Evolutionary conservation across 2,329 filamentous ascomycete species (phyloP).

Genomic region (Fusarium tjaetaba): DNA sequence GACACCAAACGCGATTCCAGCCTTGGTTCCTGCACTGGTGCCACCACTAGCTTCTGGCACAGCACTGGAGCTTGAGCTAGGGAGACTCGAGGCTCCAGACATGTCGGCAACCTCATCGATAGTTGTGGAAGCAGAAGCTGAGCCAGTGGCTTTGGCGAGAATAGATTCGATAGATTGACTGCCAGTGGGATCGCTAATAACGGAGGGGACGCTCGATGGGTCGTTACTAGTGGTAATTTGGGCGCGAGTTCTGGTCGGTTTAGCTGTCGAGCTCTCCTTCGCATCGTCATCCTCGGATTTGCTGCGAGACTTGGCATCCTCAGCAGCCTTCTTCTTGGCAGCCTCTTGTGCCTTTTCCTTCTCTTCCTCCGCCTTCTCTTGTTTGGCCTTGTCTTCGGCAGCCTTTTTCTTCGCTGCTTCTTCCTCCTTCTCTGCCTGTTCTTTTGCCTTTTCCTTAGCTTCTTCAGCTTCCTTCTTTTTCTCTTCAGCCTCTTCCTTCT

Average conservation of each 20-base stretch:
- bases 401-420: slow-evolving; percentile 16
- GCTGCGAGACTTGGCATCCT: slow-evolving; percentile 25
- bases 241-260: slow-evolving; percentile 32
- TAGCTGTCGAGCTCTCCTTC: slow-evolving; percentile 24
- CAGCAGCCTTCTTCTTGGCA: slow-evolving; percentile 23
- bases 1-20: slow-evolving; percentile 86
- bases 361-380: slow-evolving; percentile 27
- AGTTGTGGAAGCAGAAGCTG: slow-evolving; percentile 17
- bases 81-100: slow-evolving; percentile 28
- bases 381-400: slow-evolving; percentile 15
- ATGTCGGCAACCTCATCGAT: slow-evolving; percentile 30
- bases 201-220: slow-evolving; percentile 37
- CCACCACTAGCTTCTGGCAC: slow-evolving; percentile 37
- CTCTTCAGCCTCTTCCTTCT: slow-evolving; percentile 29
- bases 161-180: slow-evolving; percentile 41
- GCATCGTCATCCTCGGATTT: slow-evolving; percentile 13
- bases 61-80: slow-evolving; percentile 34
- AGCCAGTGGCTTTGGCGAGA: slow-evolving; percentile 46
- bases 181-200: slow-evolving; percentile 42
- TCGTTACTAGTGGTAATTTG: slow-evolving; percentile 32
- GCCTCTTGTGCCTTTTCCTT: slow-evolving; percentile 30
- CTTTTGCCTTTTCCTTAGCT: slow-evolving; percentile 38
- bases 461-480: slow-evolving; percentile 28
- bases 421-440: slow-evolving; percentile 20
- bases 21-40: slow-evolving; percentile 64